phyloP scores from a whole-genome alignment of 768 basidiomycete species.

The Cubamyces sp. region DNA sequence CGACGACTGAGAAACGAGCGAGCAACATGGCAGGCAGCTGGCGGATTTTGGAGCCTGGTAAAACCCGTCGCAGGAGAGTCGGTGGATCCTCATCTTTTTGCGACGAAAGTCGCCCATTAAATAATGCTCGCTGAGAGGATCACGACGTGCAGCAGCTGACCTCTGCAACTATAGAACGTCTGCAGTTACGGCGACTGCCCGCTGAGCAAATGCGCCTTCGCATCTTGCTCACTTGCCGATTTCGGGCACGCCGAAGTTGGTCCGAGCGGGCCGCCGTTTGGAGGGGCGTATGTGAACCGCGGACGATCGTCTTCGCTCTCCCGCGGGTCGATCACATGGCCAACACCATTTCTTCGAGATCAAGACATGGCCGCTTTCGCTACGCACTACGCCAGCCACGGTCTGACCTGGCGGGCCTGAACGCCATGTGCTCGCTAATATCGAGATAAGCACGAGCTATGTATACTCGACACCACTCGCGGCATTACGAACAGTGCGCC shows the following conservation, averaged over 20 bases:
- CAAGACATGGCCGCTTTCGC: background rate
- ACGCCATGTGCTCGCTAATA: constrained; percentile 5
- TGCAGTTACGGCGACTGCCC: constrained; percentile 2
- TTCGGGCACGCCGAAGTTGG: constrained; percentile 4
- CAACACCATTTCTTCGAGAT: background rate
- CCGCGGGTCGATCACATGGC: constrained; percentile 5
- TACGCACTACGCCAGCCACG: background rate
- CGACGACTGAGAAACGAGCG: background rate
- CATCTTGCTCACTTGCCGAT: background rate
- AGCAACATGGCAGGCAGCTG: constrained; percentile 4
- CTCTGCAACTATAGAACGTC: background rate
- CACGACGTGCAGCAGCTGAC: constrained; percentile 9
- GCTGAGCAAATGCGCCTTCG: too few species aligned
- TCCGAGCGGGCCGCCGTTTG: constrained; percentile 8
- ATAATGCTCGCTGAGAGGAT: background rate
- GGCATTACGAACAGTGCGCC: background rate
- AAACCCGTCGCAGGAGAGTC: background rate
- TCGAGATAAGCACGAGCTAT: background rate
- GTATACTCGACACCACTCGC: background rate
- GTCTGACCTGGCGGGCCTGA: background rate
- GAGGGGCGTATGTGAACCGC: background rate
- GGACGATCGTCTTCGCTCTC: background rate
- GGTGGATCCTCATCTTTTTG: background rate
- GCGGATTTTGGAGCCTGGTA: background rate
- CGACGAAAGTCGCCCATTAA: background rate